phyloP scores from a whole-genome alignment of 495 filamentous ascomycete species.

The Jackrogersella multiformis region DNA sequence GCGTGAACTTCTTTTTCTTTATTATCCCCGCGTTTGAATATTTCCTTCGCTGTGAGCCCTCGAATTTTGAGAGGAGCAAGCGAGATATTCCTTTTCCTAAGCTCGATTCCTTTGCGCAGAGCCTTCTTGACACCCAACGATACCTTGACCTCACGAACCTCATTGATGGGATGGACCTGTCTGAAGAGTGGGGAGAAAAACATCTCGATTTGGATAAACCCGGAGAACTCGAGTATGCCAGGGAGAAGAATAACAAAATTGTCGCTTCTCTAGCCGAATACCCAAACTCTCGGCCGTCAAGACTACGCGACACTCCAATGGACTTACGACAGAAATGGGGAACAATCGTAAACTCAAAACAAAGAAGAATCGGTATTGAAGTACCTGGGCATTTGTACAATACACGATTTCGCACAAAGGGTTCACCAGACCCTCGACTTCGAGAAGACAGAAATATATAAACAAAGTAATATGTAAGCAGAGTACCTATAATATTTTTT shows the following conservation, averaged over 20 bases:
- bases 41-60: neutral
- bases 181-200: conserved; percentile 1
- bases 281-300: neutral
- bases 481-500: too few species aligned
- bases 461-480: neutral
- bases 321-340: neutral
- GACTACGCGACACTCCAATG: neutral
- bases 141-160: conserved; percentile 6
- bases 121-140: conserved; percentile 7
- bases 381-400: neutral
- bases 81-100: neutral
- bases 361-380: neutral
- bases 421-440: conserved; percentile 2
- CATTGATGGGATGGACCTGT: conserved; percentile 5
- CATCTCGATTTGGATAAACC: neutral
- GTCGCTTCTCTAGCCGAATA: neutral
- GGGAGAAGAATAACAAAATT: conserved; percentile 1
- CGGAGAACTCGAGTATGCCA: neutral
- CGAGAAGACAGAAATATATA: conserved; percentile 4
- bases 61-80: neutral
- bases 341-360: neutral
- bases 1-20: conserved; percentile 4
- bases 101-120: neutral
- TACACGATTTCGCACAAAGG: neutral
- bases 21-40: conserved; percentile 2